These are phyloP conservation scores for Dactylorhiza incarnata DNA, from an alignment of 106 monocot species.

Conservation along the genomic window DNA sequence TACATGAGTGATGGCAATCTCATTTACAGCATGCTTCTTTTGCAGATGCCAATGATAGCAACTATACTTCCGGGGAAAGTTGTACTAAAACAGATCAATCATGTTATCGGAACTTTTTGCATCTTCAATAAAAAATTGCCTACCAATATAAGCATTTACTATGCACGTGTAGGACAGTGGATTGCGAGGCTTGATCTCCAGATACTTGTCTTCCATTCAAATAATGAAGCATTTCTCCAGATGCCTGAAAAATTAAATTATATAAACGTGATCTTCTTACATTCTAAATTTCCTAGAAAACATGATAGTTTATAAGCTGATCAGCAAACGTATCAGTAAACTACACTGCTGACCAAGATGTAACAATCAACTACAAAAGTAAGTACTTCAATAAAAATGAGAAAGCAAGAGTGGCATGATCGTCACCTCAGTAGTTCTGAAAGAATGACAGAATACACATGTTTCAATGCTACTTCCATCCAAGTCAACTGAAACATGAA, in stretches of 20 bases:
- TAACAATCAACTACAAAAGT: not conserved
- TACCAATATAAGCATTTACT: slow-evolving; percentile 21
- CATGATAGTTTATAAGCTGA: not conserved
- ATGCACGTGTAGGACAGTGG: slow-evolving; percentile 19
- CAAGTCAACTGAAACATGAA: not conserved
- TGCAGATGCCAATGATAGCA: not conserved
- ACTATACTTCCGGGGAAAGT: not conserved
- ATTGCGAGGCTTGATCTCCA: slow-evolving; percentile 6
- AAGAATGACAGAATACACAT: slow-evolving; percentile 24
- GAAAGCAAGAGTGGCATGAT: not conserved
- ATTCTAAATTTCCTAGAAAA: not conserved
- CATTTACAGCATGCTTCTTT: not conserved
- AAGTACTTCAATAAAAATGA: not conserved
- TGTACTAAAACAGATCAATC: not conserved
- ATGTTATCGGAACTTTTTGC: not conserved
- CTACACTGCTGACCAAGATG: not conserved
- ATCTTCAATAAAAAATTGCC: not conserved
- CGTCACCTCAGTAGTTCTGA: slow-evolving; percentile 14
- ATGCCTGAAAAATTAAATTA: slow-evolving; percentile 12
- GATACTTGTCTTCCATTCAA: slow-evolving; percentile 13
- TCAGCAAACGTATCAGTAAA: not conserved
- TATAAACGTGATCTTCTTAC: not conserved
- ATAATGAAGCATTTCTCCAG: slow-evolving; percentile 21
- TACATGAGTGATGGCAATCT: not conserved
- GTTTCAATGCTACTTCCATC: slow-evolving; percentile 2